Percentiles rank a stretch among this genome's conserved stretches.
phyloP scores from a whole-genome alignment of 805 yeast species.

The Monosporozyma aquatica region DNA sequence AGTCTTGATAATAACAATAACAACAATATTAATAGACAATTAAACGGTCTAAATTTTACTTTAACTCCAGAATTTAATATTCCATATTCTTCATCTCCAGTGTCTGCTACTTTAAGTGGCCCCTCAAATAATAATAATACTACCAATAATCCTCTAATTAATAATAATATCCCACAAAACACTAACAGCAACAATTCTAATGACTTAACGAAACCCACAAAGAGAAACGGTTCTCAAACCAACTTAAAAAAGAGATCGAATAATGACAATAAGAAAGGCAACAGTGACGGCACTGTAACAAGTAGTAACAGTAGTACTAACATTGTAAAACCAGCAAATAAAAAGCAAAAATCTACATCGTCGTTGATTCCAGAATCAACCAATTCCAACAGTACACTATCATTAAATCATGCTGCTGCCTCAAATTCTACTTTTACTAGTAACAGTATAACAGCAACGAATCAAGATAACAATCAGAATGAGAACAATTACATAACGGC shows the following conservation, averaged over 20 bases:
- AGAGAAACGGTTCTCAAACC: conserved; percentile 1
- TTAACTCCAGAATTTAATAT: conserved; percentile 33
- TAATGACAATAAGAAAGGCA: conserved; percentile 1
- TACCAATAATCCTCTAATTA: conserved; percentile 1
- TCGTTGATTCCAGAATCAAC: not conserved
- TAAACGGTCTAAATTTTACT: conserved; percentile 16
- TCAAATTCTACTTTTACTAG: not conserved
- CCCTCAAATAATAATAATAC: conserved; percentile 5
- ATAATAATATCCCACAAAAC: conserved; percentile 1
- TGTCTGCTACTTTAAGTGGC: conserved; percentile 48
- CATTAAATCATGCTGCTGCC: conserved; percentile 1
- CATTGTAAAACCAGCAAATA: conserved; percentile 1
- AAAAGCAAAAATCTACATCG: not conserved
- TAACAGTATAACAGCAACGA: not conserved
- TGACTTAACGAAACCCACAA: conserved; percentile 8
- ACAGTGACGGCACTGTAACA: too few relatives aligned
- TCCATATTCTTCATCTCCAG: conserved; percentile 72
- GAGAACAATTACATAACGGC: conserved; percentile 42
- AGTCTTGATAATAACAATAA: conserved; percentile 1
- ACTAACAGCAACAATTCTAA: conserved; percentile 2
- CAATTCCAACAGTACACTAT: not conserved
- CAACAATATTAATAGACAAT: too few relatives aligned
- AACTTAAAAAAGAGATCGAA: conserved; percentile 1
- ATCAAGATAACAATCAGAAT: not conserved
- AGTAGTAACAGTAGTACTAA: too few relatives aligned